Evolutionary conservation across 805 yeast species (phyloP), one percentile per base, ranked within the genome.

Genomic region (Wickerhamiella spandovensis): DNA sequence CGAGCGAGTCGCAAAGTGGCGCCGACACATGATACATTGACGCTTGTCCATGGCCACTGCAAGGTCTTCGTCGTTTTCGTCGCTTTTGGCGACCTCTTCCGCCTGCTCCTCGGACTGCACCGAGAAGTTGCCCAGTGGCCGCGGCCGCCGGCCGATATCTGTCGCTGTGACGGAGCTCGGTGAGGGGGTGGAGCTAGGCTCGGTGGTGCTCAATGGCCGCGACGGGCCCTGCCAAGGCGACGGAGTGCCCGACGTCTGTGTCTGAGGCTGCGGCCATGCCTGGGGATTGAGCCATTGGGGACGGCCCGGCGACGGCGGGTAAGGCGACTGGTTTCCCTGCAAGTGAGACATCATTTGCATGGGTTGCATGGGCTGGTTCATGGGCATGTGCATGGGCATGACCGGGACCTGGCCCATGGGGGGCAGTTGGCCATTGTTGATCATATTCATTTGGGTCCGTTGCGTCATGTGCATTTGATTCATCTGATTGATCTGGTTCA

Each of bases 11-110:
- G 46, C 28, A 18, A 24, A 44, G 12, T 23, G 35, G 12, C 46
- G 46, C 24, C 46, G 35, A 20, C 46, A 44, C 38, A 44, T 32
- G 17, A 18, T 25, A 17, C 46, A 44, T 8, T 28, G 46, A 22
- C 38, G 18, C 15, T 24, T 44, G 23, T 44, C 30, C 20, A 23
- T 43, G 10, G 43, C 22, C 6, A 39, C 24, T 3, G 22, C 24
- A 13, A 39, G 15, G 9, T 20, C 24, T 15, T 20, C 43, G 22
- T 39, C 24, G 15, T 18, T 18, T 12, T 39, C 43, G 5, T 39
- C 43, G 6, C 20, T 5, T 15, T 35, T 35, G 5, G 20, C 39
- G 7, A 20, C 6, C 39, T 35, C 39, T 20, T 35, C 39, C 7
- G 20, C 20, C 39, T 18, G 8, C 18, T 35, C 39, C 5, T 35